Conservation (phyloP, 306 rosid genomes). For the Cyamopsis tetragonoloba region DNA sequence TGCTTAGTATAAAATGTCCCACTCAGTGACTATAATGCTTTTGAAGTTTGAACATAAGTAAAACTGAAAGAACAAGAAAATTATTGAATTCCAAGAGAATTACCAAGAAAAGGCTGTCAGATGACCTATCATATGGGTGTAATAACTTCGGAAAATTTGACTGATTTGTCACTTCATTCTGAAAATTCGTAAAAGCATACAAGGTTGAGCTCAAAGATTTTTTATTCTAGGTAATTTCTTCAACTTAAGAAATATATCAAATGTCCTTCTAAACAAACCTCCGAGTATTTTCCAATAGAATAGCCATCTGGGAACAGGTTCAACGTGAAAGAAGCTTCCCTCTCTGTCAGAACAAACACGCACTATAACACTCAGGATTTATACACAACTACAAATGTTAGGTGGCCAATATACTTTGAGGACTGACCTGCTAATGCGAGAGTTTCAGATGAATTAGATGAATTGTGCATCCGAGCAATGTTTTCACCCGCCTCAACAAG, state of each 20-base stretch:
- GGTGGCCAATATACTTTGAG: background rate
- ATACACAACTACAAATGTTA: slow-evolving; percentile 9
- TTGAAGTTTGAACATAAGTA: slow-evolving; percentile 14
- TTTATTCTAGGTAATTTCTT: slow-evolving; percentile 6
- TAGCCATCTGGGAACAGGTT: slow-evolving; percentile 84
- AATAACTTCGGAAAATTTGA: slow-evolving; percentile 58
- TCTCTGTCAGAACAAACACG: slow-evolving; percentile 48
- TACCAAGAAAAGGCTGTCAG: slow-evolving; percentile 86
- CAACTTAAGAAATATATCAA: background rate
- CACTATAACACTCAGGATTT: slow-evolving; percentile 24
- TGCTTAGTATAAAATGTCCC: background rate
- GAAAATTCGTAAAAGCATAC: slow-evolving; percentile 34
- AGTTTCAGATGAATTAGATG: slow-evolving; percentile 40
- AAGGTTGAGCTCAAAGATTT: slow-evolving; percentile 8
- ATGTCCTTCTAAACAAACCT: slow-evolving; percentile 57
- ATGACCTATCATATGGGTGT: slow-evolving; percentile 87
- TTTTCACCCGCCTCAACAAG: slow-evolving; percentile 41
- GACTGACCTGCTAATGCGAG: slow-evolving; percentile 42
- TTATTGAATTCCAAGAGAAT: slow-evolving; percentile 30
- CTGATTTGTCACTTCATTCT: slow-evolving; percentile 58
- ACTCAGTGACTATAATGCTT: background rate
- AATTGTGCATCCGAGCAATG: slow-evolving; percentile 32
- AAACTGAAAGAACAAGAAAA: slow-evolving; percentile 5
- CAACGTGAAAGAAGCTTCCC: slow-evolving; percentile 77
- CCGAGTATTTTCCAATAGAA: slow-evolving; percentile 71